Percentiles rank a stretch among this genome's conserved stretches.
These are phyloP conservation scores for Phaseolus lunatus DNA, from an alignment of 306 rosid species.

Conservation along the genomic window DNA sequence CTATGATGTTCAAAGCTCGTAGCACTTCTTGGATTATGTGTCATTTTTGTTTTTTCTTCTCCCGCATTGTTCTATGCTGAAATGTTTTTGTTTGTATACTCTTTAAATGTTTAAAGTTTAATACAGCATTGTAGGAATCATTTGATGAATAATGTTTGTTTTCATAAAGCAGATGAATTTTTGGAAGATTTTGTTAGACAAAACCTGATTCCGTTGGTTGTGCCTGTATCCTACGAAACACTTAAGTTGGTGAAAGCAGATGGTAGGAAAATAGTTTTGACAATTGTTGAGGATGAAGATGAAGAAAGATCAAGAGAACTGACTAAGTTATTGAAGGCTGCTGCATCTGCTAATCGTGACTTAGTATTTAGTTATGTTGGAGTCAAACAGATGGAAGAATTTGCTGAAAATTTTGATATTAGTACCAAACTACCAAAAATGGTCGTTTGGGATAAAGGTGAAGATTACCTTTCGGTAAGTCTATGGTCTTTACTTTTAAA, in stretches of 20 bases:
- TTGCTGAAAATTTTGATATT: conserved; percentile 81
- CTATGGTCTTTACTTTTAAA: conserved; percentile 1
- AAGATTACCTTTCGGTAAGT: conserved; percentile 80
- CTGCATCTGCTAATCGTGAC: conserved; percentile 96
- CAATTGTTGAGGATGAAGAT: conserved; percentile 84
- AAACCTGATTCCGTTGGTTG: conserved; percentile 75
- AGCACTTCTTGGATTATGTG: conserved; percentile 6
- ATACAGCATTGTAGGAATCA: conserved; percentile 20
- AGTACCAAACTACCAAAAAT: conserved; percentile 74
- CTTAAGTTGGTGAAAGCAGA: conserved; percentile 73
- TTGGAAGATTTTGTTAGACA: conserved; percentile 84
- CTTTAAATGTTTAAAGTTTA: conserved; percentile 29
- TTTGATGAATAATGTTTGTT: conserved; percentile 36
- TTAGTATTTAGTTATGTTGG: conserved; percentile 90
- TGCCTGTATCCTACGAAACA: conserved; percentile 77
- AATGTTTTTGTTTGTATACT: conserved; percentile 8
- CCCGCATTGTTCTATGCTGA: conserved; percentile 21
- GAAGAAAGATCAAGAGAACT: conserved; percentile 72
- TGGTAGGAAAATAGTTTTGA: conserved; percentile 78
- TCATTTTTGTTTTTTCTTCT: conserved; percentile 4
- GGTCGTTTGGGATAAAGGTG: conserved; percentile 86
- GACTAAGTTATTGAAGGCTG: conserved; percentile 79
- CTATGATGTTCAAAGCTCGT: conserved; percentile 6
- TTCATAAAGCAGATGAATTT: conserved; percentile 67
- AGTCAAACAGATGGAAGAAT: conserved; percentile 78